Conservation (phyloP, 1,284 basidiomycete genomes). For the Lignosus rhinocerotis region DNA sequence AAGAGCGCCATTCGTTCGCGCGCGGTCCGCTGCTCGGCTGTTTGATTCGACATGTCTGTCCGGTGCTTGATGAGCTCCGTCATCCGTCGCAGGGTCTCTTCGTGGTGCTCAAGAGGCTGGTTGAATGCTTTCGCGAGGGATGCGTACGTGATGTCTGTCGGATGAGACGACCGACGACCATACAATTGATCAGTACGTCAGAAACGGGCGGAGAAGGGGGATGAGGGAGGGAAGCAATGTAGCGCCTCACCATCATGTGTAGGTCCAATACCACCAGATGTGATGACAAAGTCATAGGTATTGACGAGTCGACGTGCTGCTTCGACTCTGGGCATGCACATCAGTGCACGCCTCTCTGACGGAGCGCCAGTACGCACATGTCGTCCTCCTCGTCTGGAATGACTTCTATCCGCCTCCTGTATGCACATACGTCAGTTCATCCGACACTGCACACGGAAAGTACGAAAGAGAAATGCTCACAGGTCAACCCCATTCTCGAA, state of each 20-base stretch:
- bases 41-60: slow-evolving; percentile 57
- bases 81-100: slow-evolving; percentile 84
- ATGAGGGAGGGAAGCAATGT: too few species aligned
- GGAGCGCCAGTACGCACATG: slow-evolving; percentile 65
- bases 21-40: slow-evolving; percentile 70
- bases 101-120: slow-evolving; percentile 73
- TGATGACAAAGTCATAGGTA: slow-evolving; percentile 87
- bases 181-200: neutral
- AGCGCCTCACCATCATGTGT: slow-evolving; percentile 73
- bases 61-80: slow-evolving; percentile 60
- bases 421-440: neutral
- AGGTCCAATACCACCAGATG: slow-evolving; percentile 84
- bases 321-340: slow-evolving; percentile 60
- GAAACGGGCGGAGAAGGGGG: neutral
- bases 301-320: slow-evolving; percentile 82
- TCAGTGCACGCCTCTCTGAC: neutral
- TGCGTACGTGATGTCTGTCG: slow-evolving; percentile 83
- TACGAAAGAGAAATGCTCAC: slow-evolving; percentile 46
- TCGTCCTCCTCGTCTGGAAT: slow-evolving; percentile 89
- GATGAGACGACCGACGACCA: neutral
- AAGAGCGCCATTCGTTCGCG: slow-evolving; percentile 84
- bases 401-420: slow-evolving; percentile 86
- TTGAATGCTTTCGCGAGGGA: slow-evolving; percentile 86
- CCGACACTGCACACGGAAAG: neutral
- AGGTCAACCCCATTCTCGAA: slow-evolving; percentile 87